Evolutionary conservation across 1,139 yeast genomes (phyloP), one percentile per base, ranked within the genome.

Genomic region (Pichia sp.): DNA sequence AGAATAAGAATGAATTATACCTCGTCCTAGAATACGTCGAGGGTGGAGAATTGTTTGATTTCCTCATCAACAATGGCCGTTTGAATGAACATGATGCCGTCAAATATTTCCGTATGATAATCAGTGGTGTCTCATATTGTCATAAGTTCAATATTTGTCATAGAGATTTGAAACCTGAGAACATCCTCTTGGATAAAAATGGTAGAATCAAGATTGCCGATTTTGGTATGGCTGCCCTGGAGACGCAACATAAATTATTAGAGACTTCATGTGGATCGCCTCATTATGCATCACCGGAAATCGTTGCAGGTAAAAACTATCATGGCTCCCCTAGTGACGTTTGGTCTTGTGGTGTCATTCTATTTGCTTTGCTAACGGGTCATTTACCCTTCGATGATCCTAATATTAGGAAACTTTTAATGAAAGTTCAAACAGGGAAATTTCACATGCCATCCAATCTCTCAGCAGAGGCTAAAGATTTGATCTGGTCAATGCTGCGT

Each of bases 231-330:
- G 93, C 93, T 19, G 91, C 93, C 19, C 63, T 82, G 45, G 88
- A 82, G 57, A 70, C 80, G 43, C 77, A 77, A 40, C 83, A 80
- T 30, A 77, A 74, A 56, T 60, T 82, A 39, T 62, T 82, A 37
- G 87, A 80, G 55, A 82, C 94, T 9, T 74, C 84, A 12, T 82
- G 94, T 63, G 94, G 93, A 3, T 78, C 87, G 27, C 93, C 94
- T 16, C 94, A 82, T 60, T 82, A 82, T 56, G 93, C 93, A 12
- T 85, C 93, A 7, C 94, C 94, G 1, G 94, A 82, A 61, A 82
- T 82, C 45, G 88, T 82, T 22, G 71, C 79, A 51, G 91, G 93
- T 12, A 71, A 74, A 49, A 75, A 74, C 43, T 82, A 82, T 54
- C 86, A 81, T 56, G 94, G 94, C 22, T 79, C 83, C 30, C 87